Evolutionary conservation across 2,329 filamentous ascomycete species (phyloP).

Genomic region (Thyridium curvatum): DNA sequence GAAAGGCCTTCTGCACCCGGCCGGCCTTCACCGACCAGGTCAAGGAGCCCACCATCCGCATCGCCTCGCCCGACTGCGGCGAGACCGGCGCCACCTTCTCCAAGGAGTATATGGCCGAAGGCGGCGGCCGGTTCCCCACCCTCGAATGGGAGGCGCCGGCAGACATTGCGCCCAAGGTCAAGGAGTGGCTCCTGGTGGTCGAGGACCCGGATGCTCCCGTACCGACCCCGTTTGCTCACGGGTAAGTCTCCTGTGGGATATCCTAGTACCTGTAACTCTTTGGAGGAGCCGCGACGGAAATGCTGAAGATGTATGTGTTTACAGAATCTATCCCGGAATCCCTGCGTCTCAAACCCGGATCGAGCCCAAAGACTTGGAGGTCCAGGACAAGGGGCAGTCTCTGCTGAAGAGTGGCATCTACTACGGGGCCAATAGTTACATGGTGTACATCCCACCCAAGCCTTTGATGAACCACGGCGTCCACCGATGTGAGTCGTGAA

Average conservation of each 20-base stretch:
- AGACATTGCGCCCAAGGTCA: slow-evolving; percentile 18
- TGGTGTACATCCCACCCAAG: slow-evolving; percentile 36
- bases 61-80: slow-evolving; percentile 34
- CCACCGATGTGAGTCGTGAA: slow-evolving; percentile 35
- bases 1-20: slow-evolving; percentile 26
- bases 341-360: slow-evolving; percentile 24
- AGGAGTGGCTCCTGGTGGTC: slow-evolving; percentile 38
- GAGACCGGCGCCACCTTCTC: slow-evolving; percentile 24
- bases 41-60: slow-evolving; percentile 25
- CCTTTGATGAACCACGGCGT: slow-evolving; percentile 43
- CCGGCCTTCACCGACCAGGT: slow-evolving; percentile 24
- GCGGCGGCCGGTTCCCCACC: slow-evolving; percentile 29
- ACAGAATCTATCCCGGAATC: slow-evolving; percentile 32
- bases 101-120: slow-evolving; percentile 30
- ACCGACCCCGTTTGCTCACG: slow-evolving; percentile 36
- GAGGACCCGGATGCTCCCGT: slow-evolving; percentile 42
- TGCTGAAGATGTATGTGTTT: not conserved
- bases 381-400: slow-evolving; percentile 17
- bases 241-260: too few species aligned
- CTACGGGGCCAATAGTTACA: slow-evolving; percentile 34
- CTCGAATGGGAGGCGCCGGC: slow-evolving; percentile 29
- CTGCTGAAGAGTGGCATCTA: slow-evolving; percentile 36
- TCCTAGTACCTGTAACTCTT: too few species aligned
- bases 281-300: too few species aligned
- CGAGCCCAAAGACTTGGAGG: slow-evolving; percentile 27